Base-by-base conservation (phyloP, 768 basidiomycete genomes). In the Suillus decipiens region DNA sequence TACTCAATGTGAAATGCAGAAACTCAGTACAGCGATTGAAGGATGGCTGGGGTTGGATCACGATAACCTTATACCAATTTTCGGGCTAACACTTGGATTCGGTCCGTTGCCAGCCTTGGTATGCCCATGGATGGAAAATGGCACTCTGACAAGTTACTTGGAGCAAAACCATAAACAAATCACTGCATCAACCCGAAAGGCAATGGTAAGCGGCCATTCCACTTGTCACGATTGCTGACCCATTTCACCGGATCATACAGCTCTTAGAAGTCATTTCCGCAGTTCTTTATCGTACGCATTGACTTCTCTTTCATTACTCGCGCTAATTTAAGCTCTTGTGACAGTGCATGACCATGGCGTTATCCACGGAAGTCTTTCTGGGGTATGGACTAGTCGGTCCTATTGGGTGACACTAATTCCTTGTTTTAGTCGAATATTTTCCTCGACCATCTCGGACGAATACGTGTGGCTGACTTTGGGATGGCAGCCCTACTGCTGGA, bases 11-110 rank as follows among this genome's bases (percentile, higher is more conserved):
- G 31, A 5, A 5, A 33, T 39, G 10, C 22, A 65, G 71, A 61
- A 60, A 36, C 47, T 72, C 31, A 43, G 61, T 33, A 58, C 54
- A 11, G 65, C 68, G 59, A 60, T 73, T 15, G 59, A 63, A 19
- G 65, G 66, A 9, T 77, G 76, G 76, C 61, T 63, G 41, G 62
- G 41, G 37, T 60, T 78, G 50, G 60, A 68, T 51, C 71, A 73
- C 60, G 53, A 62, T 6, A 61, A 70, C 28, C 43, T 73, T 5
- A 31, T 73, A 5, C 71, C 63, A 2, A 48, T 73, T 28, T 64
- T 63, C 55, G 72, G 72, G 10, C 54, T 66, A 22, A 61, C 61
- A 9, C 36, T 61, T 24, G 66, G 63, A 8, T 73, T 72, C 61
- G 72, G 72, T 1, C 66, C 62, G 6, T 64, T 71, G n/a, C 61